A percentile compares a stretch with the other conserved stretches of the same genome.
These are phyloP conservation scores for Tulasnella sp. DNA, from an alignment of 768 basidiomycete species.

Conservation along the genomic window DNA sequence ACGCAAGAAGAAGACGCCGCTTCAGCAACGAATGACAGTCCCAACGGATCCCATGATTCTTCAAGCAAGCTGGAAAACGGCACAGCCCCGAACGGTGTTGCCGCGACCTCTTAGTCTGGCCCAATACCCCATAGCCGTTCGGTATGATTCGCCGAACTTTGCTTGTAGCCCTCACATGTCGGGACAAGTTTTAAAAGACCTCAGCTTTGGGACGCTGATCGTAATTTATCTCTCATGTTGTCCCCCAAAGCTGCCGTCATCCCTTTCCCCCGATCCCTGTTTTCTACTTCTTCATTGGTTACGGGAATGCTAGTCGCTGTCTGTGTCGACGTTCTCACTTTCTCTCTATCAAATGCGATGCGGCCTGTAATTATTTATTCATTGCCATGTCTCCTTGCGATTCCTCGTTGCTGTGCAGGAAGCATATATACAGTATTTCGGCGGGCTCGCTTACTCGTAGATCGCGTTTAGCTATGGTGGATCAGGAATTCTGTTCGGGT, in stretches of 20 bases:
- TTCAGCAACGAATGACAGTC: not conserved
- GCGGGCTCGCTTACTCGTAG: no score
- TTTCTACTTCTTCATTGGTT: not conserved
- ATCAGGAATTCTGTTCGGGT: no score
- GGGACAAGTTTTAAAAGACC: not conserved
- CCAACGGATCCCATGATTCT: not conserved
- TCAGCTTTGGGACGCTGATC: not conserved
- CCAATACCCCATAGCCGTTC: not conserved
- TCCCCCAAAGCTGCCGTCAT: not conserved
- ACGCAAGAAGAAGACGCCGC: not conserved
- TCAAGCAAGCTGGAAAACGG: not conserved
- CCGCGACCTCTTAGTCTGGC: not conserved
- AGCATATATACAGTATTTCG: no score
- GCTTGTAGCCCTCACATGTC: not conserved
- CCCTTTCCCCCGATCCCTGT: not conserved
- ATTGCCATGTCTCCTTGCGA: no score
- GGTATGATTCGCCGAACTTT: not conserved
- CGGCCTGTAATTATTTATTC: no score
- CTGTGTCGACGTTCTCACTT: no score
- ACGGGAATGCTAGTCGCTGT: not conserved
- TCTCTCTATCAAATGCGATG: not conserved
- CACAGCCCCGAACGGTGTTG: not conserved
- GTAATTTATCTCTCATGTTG: not conserved
- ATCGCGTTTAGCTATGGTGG: no score
- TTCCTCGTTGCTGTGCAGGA: no score